These are phyloP conservation scores for Thalassiosira profunda DNA, from an alignment of 108 stramenopile species.

Conservation along the genomic window DNA sequence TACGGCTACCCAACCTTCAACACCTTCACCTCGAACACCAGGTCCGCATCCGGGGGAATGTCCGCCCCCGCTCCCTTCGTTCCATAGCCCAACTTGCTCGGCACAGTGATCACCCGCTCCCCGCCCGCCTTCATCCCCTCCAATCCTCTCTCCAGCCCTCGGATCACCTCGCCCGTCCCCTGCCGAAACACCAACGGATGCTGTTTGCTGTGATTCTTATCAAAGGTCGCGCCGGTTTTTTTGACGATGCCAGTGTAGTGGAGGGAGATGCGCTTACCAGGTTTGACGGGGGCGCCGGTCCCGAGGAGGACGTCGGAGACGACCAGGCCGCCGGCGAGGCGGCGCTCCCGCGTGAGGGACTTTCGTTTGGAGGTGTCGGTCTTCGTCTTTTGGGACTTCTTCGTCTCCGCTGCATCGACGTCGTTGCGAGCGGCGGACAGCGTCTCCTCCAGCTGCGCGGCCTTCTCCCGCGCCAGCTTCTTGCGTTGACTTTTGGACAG, in stretches of 20 bases:
- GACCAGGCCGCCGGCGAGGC: conserved; percentile 44
- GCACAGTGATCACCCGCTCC: conserved; percentile 53
- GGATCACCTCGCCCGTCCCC: conserved; percentile 61
- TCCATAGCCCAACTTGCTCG: conserved; percentile 55
- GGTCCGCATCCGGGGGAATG: conserved; percentile 53
- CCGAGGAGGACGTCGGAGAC: conserved; percentile 52
- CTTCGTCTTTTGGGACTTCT: conserved; percentile 31
- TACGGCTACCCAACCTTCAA: conserved; percentile 56
- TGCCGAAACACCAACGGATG: conserved; percentile 59
- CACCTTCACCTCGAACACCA: conserved; percentile 57
- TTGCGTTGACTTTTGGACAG: conserved; percentile 51
- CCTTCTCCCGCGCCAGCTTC: conserved; percentile 53
- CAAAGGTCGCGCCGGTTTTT: conserved; percentile 54
- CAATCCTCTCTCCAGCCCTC: conserved; percentile 64
- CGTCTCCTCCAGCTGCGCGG: conserved; percentile 46
- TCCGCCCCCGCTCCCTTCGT: conserved; percentile 37
- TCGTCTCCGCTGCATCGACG: conserved; percentile 1
- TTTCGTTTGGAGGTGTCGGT: conserved; percentile 28
- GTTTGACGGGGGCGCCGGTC: conserved; percentile 44
- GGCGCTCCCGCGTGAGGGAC: conserved; percentile 49
- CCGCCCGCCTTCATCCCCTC: conserved; percentile 70
- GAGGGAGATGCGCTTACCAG: conserved; percentile 47
- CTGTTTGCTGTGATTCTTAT: conserved; percentile 46
- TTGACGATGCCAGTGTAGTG: conserved; percentile 50
- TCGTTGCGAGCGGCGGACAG: conserved; percentile 25